A percentile compares a stretch with the other conserved stretches of the same genome.
Evolutionary conservation across 306 rosid species (phyloP).

Genomic region (Sesbania bispinosa): DNA sequence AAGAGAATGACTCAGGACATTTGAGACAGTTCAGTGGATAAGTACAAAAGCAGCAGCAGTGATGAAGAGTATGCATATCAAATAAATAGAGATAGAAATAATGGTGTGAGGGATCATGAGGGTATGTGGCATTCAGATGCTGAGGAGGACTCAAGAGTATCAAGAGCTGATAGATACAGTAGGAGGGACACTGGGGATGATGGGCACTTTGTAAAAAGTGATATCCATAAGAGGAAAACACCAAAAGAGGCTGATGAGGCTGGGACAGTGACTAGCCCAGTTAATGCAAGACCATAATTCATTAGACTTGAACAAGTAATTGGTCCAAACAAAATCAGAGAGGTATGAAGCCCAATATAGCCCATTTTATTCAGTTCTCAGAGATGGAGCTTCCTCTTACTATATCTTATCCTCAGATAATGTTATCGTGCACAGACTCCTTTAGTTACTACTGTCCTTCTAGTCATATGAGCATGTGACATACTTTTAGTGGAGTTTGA

Average conservation of each 20-base stretch:
- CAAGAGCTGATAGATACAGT: not conserved
- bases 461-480: not conserved
- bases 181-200: no score
- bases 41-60: constrained; percentile 56
- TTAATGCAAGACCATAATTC: not conserved
- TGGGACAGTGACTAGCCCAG: constrained; percentile 54
- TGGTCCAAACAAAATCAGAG: not conserved
- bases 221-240: constrained; percentile 22
- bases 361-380: not conserved
- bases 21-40: constrained; percentile 9
- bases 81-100: constrained; percentile 21
- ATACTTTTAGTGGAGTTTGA: not conserved
- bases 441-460: not conserved
- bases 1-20: constrained; percentile 29
- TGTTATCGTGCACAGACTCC: not conserved
- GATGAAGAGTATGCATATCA: constrained; percentile 37
- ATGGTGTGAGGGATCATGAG: constrained; percentile 25
- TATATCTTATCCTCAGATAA: not conserved
- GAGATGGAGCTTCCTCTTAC: not conserved
- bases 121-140: constrained; percentile 28
- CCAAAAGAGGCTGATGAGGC: constrained; percentile 37
- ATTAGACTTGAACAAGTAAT: not conserved
- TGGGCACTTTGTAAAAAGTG: constrained; percentile 14
- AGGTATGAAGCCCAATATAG: not conserved
- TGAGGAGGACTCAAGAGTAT: constrained; percentile 20